Evolutionary conservation across 2,329 filamentous ascomycete species (phyloP).

Genomic region (Trichoderma asperellum): DNA sequence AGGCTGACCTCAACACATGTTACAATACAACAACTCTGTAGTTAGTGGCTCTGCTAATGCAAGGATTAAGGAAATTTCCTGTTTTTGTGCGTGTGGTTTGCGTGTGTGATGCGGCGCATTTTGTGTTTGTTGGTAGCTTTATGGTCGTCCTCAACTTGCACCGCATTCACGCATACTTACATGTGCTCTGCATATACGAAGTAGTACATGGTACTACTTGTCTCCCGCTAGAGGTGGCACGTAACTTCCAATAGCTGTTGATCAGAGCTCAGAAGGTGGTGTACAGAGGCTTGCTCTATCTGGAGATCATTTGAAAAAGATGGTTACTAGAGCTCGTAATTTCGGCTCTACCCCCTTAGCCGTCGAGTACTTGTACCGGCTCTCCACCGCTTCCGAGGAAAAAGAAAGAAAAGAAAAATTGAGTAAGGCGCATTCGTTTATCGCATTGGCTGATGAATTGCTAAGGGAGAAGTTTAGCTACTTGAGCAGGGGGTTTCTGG

Average conservation of each 20-base stretch:
- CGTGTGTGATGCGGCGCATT: neutral
- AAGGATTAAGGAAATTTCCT: neutral
- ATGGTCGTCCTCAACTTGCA: neutral
- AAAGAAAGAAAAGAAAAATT: neutral
- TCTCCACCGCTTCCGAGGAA: neutral
- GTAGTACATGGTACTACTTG: neutral
- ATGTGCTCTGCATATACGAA: neutral
- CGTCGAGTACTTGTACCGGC: neutral
- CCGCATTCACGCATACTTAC: neutral
- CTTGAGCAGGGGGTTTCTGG: neutral
- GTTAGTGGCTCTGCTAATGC: neutral
- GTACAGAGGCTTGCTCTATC: neutral
- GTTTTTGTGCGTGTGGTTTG: neutral
- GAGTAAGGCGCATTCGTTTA: neutral
- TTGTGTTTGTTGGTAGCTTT: neutral
- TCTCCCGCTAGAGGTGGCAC: neutral
- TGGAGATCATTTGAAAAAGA: neutral
- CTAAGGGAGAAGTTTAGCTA: neutral
- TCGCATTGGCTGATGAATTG: neutral
- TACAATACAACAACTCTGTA: neutral
- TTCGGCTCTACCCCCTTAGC: constrained; percentile 4
- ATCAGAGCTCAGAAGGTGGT: neutral
- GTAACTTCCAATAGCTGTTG: neutral
- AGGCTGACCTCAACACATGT: neutral
- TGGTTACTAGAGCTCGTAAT: neutral